A percentile compares a stretch with the other conserved stretches of the same genome.
These are phyloP conservation scores for Eutypella sp. DNA, from an alignment of 2,329 filamentous ascomycete species.

Conservation along the genomic window DNA sequence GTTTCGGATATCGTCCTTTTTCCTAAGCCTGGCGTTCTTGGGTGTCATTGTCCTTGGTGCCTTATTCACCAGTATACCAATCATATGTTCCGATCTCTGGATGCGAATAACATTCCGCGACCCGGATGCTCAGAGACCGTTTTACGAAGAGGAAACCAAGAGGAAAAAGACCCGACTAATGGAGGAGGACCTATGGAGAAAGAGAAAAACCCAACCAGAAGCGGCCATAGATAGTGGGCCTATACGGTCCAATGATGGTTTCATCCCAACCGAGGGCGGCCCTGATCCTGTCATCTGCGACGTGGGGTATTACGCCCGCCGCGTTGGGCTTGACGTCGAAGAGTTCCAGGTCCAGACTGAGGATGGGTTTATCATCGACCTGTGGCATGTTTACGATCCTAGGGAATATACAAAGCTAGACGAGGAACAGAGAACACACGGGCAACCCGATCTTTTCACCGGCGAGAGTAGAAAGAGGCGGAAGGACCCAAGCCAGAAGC, in stretches of 20 bases:
- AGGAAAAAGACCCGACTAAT: constrained; percentile 51
- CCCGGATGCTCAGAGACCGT: constrained; percentile 57
- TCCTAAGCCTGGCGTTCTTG: constrained; percentile 75
- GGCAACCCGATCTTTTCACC: constrained; percentile 60
- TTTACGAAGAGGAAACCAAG: constrained; percentile 66
- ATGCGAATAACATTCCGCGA: constrained; percentile 54
- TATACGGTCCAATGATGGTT: constrained; percentile 47
- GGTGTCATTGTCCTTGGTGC: constrained; percentile 70
- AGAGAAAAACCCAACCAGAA: constrained; percentile 31
- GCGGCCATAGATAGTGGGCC: constrained; percentile 37
- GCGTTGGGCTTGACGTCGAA: constrained; percentile 84
- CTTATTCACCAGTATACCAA: constrained; percentile 60
- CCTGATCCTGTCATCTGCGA: constrained; percentile 74
- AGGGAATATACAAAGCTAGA: constrained; percentile 57
- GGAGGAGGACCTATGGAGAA: constrained; percentile 59
- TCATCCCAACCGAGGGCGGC: constrained; percentile 71
- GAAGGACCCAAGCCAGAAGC: constrained; percentile 36
- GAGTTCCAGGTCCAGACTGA: constrained; percentile 83
- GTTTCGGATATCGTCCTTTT: constrained; percentile 64
- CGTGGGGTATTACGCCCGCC: constrained; percentile 77
- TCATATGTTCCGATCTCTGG: constrained; percentile 43
- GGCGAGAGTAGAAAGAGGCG: constrained; percentile 32
- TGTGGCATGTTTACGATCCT: constrained; percentile 89
- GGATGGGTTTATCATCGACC: constrained; percentile 83
- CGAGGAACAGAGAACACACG: constrained; percentile 44